phyloP scores from a whole-genome alignment of 768 basidiomycete genomes.

The Cantharellus cinnabarinus region DNA sequence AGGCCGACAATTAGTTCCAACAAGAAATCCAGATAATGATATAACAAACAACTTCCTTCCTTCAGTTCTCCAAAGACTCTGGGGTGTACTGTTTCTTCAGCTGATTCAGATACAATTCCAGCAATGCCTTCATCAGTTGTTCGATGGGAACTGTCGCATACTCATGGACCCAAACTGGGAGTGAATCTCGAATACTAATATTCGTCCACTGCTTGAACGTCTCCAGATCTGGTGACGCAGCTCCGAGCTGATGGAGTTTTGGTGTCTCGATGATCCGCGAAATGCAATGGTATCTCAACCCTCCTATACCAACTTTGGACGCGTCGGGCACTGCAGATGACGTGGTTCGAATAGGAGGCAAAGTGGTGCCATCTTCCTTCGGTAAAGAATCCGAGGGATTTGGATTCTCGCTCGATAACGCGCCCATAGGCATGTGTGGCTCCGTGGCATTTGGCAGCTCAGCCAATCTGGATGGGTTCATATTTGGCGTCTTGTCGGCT shows the following conservation, averaged over 20 bases:
- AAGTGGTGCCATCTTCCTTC: neutral
- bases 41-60: too few species aligned
- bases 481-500: neutral
- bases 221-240: slow-evolving; percentile 72
- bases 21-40: too few species aligned
- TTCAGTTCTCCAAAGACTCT: too few species aligned
- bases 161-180: slow-evolving; percentile 77
- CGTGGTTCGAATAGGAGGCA: neutral
- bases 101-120: slow-evolving; percentile 61
- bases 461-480: neutral
- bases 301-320: slow-evolving; percentile 7
- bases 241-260: slow-evolving; percentile 68
- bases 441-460: neutral
- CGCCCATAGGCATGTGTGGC: neutral
- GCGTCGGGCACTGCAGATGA: neutral
- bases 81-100: slow-evolving; percentile 15
- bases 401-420: neutral
- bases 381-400: neutral
- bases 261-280: slow-evolving; percentile 28
- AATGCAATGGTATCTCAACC: slow-evolving; percentile 8
- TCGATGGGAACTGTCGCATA: slow-evolving; percentile 69
- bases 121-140: slow-evolving; percentile 60
- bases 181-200: slow-evolving; percentile 66
- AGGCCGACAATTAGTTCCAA: too few species aligned
- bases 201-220: slow-evolving; percentile 65